Conservation (phyloP, 2,329 filamentous ascomycete species). For the Monilinia fructigena region DNA sequence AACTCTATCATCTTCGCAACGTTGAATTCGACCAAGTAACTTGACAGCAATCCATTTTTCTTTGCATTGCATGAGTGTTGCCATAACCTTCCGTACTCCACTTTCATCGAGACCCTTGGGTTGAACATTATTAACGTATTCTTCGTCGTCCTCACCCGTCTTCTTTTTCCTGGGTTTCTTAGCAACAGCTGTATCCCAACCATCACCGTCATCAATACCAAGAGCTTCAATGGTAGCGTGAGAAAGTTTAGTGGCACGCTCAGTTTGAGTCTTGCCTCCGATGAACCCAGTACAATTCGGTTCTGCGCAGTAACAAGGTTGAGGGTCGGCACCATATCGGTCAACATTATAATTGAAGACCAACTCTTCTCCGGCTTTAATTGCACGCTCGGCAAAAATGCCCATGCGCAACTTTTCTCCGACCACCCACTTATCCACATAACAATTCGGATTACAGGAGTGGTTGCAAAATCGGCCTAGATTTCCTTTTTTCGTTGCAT, state of each 20-base stretch:
- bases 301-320: slow-evolving; percentile 95
- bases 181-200: slow-evolving; percentile 85
- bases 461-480: slow-evolving; percentile 98
- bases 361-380: slow-evolving; percentile 87
- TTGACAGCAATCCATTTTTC: slow-evolving; percentile 99
- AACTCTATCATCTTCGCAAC: slow-evolving; percentile 81
- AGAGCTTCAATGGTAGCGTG: slow-evolving; percentile 89
- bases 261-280: slow-evolving; percentile 95
- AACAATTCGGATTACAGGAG: slow-evolving; percentile 98
- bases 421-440: slow-evolving; percentile 99
- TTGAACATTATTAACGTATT: slow-evolving; percentile 88
- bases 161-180: slow-evolving; percentile 94
- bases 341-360: slow-evolving; percentile 99
- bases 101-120: slow-evolving; percentile 76
- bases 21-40: slow-evolving; percentile 82
- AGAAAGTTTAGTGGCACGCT: slow-evolving; percentile 88
- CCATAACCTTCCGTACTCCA: slow-evolving; percentile 92
- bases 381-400: slow-evolving; percentile 85
- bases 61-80: slow-evolving; percentile 93
- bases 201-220: slow-evolving; percentile 88
- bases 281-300: slow-evolving; percentile 94
- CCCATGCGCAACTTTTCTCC: slow-evolving; percentile 98
- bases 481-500: slow-evolving; percentile 95
- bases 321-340: slow-evolving; percentile 92
- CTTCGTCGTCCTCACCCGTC: slow-evolving; percentile 85